Conservation (phyloP, 2,329 filamentous ascomycete genomes). For the Gyromitra esculenta region DNA sequence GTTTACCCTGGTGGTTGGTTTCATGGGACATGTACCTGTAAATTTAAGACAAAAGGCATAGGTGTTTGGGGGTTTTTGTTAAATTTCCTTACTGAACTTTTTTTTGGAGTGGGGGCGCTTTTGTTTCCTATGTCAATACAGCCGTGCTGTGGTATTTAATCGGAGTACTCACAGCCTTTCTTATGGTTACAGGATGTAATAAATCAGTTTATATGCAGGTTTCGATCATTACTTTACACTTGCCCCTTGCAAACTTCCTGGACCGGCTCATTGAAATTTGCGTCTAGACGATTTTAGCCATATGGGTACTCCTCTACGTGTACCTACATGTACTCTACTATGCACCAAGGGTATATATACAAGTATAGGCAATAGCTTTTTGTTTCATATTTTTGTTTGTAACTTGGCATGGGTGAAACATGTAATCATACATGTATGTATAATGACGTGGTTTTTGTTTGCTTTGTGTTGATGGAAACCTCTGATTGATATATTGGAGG, state of each 20-base stretch:
- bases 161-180: background rate
- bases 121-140: constrained; percentile 9
- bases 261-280: background rate
- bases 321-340: no score
- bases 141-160: constrained; percentile 10
- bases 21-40: constrained; percentile 15
- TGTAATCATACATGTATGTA: background rate
- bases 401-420: background rate
- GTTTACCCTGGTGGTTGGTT: constrained; percentile 35
- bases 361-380: background rate
- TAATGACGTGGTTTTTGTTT: background rate
- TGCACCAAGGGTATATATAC: no score
- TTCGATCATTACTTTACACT: constrained; percentile 8
- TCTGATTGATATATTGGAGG: background rate
- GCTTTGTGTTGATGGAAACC: background rate
- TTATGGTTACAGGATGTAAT: constrained; percentile 17
- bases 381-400: background rate
- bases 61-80: constrained; percentile 33
- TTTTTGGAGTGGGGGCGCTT: background rate
- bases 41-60: constrained; percentile 18
- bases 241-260: background rate
- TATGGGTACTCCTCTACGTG: no score
- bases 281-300: no score
- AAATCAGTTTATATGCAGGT: background rate
- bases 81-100: constrained; percentile 11